Conservation (phyloP, 352 stramenopile genomes). For the Elongisporangium anandrum region DNA sequence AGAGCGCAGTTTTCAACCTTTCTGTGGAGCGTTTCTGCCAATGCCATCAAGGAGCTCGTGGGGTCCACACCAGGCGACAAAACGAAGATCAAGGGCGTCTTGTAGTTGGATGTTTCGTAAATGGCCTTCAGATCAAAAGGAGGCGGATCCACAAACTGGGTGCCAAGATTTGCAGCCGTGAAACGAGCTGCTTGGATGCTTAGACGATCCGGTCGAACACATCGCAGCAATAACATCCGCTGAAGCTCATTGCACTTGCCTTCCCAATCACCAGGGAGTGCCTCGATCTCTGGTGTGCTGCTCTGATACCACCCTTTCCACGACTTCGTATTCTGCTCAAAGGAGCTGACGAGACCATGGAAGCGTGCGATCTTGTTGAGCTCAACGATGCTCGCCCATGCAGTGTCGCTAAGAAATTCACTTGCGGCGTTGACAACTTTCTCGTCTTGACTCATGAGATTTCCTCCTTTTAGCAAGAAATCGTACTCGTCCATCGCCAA, state of each 20-base stretch:
- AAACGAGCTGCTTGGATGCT: constrained; percentile 91
- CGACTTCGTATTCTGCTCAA: constrained; percentile 83
- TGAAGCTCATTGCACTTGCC: constrained; percentile 93
- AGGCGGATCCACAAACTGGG: constrained; percentile 91
- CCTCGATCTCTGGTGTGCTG: constrained; percentile 86
- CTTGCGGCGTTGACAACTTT: constrained; percentile 78
- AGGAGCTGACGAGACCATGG: constrained; percentile 84
- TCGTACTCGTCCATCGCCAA: constrained; percentile 92
- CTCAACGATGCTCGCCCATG: constrained; percentile 91
- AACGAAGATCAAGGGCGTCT: constrained; percentile 94
- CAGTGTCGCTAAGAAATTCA: constrained; percentile 80
- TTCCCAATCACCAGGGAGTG: constrained; percentile 91
- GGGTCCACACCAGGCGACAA: constrained; percentile 94
- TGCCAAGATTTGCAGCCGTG: constrained; percentile 87
- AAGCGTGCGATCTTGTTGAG: constrained; percentile 89
- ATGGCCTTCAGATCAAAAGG: constrained; percentile 91
- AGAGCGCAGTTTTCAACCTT: constrained; percentile 91
- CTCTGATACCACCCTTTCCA: constrained; percentile 87
- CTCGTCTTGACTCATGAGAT: constrained; percentile 53
- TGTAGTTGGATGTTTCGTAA: constrained; percentile 84
- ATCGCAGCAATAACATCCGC: constrained; percentile 91
- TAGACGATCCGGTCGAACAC: constrained; percentile 89
- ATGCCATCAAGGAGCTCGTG: constrained; percentile 88
- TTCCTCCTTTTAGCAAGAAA: constrained; percentile 92
- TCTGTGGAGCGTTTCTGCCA: constrained; percentile 78